These are phyloP conservation scores for Diaporthe batatas DNA, from an alignment of 2,329 filamentous ascomycete genomes.

Conservation along the genomic window DNA sequence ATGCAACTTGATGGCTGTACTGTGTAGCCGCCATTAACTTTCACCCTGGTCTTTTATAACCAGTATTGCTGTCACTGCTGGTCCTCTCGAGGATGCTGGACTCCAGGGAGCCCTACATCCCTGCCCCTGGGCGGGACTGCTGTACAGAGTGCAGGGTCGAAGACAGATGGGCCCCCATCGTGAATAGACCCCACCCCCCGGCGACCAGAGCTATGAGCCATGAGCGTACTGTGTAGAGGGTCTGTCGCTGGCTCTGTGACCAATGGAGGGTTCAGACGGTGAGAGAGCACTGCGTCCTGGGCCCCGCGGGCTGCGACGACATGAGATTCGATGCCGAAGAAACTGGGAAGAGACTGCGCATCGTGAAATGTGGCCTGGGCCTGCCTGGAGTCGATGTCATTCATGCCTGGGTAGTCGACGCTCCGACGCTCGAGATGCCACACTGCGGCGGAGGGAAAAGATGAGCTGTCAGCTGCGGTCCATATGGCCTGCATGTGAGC, in stretches of 20 bases:
- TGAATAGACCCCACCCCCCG: constrained; percentile 4
- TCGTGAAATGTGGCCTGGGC: neutral
- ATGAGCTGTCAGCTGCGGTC: constrained; percentile 12
- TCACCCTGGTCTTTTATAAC: neutral
- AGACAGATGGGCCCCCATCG: neutral
- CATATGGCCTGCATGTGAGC: neutral
- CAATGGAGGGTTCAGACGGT: neutral
- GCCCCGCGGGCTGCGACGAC: neutral
- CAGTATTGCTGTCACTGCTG: neutral
- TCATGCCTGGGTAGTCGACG: neutral
- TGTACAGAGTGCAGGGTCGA: neutral
- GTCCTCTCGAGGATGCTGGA: neutral
- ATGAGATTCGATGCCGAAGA: neutral
- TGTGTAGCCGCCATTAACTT: too few relatives aligned
- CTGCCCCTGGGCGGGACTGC: constrained; percentile 7
- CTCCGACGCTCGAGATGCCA: neutral
- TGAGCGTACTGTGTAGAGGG: neutral
- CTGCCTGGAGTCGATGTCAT: neutral
- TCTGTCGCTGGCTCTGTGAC: neutral
- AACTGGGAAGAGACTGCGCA: neutral
- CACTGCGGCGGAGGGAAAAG: neutral
- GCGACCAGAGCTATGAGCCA: neutral
- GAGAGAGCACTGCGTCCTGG: neutral
- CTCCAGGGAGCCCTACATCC: neutral
- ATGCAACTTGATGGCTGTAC: neutral